Conservation (phyloP, 2,329 filamentous ascomycete species). For the Hymenoscyphus fructigenus region DNA sequence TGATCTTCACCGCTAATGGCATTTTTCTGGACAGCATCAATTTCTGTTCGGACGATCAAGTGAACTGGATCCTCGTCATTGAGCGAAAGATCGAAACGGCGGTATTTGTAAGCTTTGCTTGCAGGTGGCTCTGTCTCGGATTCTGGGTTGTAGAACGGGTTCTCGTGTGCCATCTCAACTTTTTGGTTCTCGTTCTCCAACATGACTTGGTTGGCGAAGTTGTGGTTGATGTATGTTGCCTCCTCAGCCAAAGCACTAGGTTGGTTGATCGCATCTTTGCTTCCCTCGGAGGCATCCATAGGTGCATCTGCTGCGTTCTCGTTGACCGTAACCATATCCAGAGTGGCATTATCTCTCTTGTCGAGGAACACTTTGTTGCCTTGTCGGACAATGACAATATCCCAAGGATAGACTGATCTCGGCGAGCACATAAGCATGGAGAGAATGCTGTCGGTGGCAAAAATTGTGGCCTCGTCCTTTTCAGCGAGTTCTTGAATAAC, state of each 20-base stretch:
- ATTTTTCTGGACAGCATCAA: conserved; percentile 96
- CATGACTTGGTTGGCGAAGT: conserved; percentile 96
- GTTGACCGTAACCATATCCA: conserved; percentile 98
- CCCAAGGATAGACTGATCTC: conserved; percentile 96
- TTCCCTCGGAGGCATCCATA: conserved; percentile 84
- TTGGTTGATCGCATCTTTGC: conserved; percentile 93
- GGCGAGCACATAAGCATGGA: conserved; percentile 99
- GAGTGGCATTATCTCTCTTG: conserved; percentile 91
- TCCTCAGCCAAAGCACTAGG: conserved; percentile 91
- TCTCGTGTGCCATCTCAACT: conserved; percentile 80
- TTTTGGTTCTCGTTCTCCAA: conserved; percentile 76
- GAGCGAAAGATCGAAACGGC: conserved; percentile 90
- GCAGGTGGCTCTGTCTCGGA: conserved; percentile 93
- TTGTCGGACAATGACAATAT: conserved; percentile 89
- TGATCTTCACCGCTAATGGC: conserved; percentile 89
- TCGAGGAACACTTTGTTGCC: conserved; percentile 98
- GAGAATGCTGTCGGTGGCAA: conserved; percentile 93
- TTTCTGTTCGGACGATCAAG: conserved; percentile 88
- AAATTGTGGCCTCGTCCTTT: conserved; percentile 93
- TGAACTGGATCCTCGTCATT: conserved; percentile 89
- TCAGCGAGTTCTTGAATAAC: conserved; percentile 96
- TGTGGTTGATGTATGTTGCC: conserved; percentile 99
- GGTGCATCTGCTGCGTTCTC: conserved; percentile 97
- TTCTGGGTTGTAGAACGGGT: conserved; percentile 94
- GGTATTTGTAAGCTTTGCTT: conserved; percentile 98